Evolutionary conservation across 108 stramenopile genomes (phyloP).

Genomic region (Mediolabrus comicus): DNA sequence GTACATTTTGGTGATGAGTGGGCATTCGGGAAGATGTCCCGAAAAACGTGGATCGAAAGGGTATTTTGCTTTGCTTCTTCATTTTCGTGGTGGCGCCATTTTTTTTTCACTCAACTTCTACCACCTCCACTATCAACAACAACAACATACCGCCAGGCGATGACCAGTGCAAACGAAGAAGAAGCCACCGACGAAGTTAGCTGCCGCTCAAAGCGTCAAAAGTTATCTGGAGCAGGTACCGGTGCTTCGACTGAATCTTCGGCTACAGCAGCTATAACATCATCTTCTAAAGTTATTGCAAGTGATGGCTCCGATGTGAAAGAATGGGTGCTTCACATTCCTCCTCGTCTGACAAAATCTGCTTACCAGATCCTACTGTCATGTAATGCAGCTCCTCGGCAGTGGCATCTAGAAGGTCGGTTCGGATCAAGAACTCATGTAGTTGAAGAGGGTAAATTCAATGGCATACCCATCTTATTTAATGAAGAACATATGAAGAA

Average conservation of each 20-base stretch:
- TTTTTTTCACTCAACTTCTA: too few species aligned
- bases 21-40: too few species aligned
- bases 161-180: too few species aligned
- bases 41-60: too few species aligned
- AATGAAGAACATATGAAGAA: slow-evolving; percentile 7
- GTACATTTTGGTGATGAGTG: too few species aligned
- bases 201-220: not conserved
- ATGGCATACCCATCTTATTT: slow-evolving; percentile 41
- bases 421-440: slow-evolving; percentile 69
- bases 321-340: slow-evolving; percentile 58
- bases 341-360: slow-evolving; percentile 58
- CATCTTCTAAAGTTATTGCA: slow-evolving; percentile 21
- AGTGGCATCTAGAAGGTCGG: slow-evolving; percentile 77
- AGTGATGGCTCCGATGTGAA: not conserved
- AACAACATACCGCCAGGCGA: too few species aligned
- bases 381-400: slow-evolving; percentile 44
- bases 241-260: too few species aligned
- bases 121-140: too few species aligned
- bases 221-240: not conserved
- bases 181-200: not conserved
- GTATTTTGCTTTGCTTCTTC: too few species aligned
- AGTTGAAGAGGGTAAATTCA: slow-evolving; percentile 17
- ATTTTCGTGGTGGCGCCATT: too few species aligned
- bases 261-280: not conserved
- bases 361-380: slow-evolving; percentile 54